Conservation (phyloP, 371 early-diverging fungal genomes). For the Apophysomyces trapeziformis region DNA sequence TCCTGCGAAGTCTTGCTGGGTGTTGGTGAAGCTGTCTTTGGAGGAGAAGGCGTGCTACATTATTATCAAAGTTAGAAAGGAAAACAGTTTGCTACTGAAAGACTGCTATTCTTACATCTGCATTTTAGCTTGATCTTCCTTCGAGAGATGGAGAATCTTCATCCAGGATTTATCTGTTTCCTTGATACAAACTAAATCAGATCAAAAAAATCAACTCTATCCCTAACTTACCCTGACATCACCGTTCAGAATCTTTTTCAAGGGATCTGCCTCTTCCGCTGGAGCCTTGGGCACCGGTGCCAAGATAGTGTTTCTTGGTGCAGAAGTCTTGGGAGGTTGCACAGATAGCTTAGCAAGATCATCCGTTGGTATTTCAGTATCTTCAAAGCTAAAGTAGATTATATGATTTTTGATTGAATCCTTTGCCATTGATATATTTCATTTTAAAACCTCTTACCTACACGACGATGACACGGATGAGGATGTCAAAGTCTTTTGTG, state of each 20-base stretch:
- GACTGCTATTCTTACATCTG: conserved; percentile 35
- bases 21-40: conserved; percentile 17
- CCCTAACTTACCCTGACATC: conserved; percentile 13
- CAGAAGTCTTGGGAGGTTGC: neutral
- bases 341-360: neutral
- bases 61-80: neutral
- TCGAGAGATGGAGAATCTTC: conserved; percentile 66
- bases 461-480: neutral
- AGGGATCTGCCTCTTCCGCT: conserved; percentile 3
- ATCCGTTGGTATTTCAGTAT: neutral
- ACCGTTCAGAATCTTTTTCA: conserved; percentile 30
- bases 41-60: conserved; percentile 14
- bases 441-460: neutral
- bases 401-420: neutral
- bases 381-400: neutral
- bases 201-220: neutral
- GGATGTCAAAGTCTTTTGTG: neutral
- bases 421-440: neutral
- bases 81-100: neutral
- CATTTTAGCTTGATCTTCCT: conserved; percentile 64
- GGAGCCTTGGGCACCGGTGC: conserved; percentile 10
- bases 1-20: conserved; percentile 42
- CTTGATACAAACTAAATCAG: neutral
- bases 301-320: neutral
- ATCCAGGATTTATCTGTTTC: conserved; percentile 64